phyloP scores from a whole-genome alignment of 2,329 filamentous ascomycete genomes.

The Fusarium austroafricanum region DNA sequence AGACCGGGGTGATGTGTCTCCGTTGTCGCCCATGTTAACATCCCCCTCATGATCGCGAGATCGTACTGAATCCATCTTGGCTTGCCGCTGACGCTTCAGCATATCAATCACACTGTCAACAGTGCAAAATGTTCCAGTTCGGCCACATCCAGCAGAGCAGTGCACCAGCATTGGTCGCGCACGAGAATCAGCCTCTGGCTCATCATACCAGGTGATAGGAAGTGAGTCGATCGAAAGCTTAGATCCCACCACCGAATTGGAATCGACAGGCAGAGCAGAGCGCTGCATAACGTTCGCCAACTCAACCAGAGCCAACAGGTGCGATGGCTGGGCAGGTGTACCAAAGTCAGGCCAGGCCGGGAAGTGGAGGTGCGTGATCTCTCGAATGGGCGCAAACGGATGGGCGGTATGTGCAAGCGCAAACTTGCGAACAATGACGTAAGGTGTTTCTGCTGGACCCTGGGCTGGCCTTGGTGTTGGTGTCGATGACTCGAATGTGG shows the following conservation, averaged over 20 bases:
- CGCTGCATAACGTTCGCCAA: conserved; percentile 81
- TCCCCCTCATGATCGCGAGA: conserved; percentile 57
- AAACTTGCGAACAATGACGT: conserved; percentile 88
- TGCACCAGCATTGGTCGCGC: conserved; percentile 87
- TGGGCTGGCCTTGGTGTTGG: conserved; percentile 46
- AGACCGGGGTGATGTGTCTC: conserved; percentile 46
- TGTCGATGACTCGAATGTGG: conserved; percentile 53
- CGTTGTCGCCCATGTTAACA: conserved; percentile 56
- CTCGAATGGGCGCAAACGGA: conserved; percentile 87
- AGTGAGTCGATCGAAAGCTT: conserved; percentile 47
- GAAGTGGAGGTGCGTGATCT: conserved; percentile 95
- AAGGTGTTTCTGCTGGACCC: conserved; percentile 69
- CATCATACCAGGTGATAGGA: conserved; percentile 63
- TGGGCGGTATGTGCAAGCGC: conserved; percentile 79
- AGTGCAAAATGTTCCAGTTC: conserved; percentile 96
- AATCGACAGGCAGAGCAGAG: conserved; percentile 62
- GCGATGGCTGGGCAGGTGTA: conserved; percentile 86
- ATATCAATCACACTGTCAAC: conserved; percentile 97
- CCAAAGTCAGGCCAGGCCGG: conserved; percentile 98
- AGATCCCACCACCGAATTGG: conserved; percentile 51
- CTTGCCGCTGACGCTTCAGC: conserved; percentile 83
- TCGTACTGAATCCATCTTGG: conserved; percentile 43
- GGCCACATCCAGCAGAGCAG: conserved; percentile 94
- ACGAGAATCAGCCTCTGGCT: conserved; percentile 66
- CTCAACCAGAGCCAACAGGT: conserved; percentile 90